Evolutionary conservation across 176 grass and related monocot genomes (phyloP), one percentile per base, ranked within the genome.

Genomic region (Phyllostachys edulis): DNA sequence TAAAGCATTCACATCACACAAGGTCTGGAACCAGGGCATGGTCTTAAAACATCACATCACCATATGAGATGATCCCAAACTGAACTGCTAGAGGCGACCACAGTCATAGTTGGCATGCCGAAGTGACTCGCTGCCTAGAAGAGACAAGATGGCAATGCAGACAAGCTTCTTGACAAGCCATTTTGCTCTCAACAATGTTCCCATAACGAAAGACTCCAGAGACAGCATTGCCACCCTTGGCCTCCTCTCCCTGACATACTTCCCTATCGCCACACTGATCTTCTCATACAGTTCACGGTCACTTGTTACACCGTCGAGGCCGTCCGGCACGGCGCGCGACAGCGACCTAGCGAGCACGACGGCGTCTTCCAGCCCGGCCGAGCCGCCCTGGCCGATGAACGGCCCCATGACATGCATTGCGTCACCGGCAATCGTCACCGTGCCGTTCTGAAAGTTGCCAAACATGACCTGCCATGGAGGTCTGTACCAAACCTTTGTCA

Each of bases 331-430:
- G 1, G 29, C 73, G 2, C 21, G 36, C 6, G 88, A 29, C 54
- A 93, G 23, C 29, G 85, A 75, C 38, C 93, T 75, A 2, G 90
- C 79, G 38, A 90, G 63, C 12, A 90, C 90, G 9, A 95, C 1
- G 0, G 75, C 79, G 24, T 92, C 85, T 61, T 95, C 90, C 0
- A 92, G 49, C 1, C 2, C 8, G 14, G 83, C 34, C 1, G 74
- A 69, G 11, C 90, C 93, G 2, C 93, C 93, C 76, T 95, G 88
- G 70, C 90, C 82, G 3, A 90, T 65, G 82, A 85, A 90, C 17
- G 82, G 76, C 0, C 88, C 88, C 85, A 89, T 90, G 27, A 38
- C 82, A 50, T 95, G 93, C 88, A 92, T 88, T 3, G 93, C 85
- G 59, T 92, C 90, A 3, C 93, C 88, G 8, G 88, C 90, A 8